Evolutionary conservation across 768 basidiomycete genomes (phyloP).

Genomic region (Naganishia antarctica): DNA sequence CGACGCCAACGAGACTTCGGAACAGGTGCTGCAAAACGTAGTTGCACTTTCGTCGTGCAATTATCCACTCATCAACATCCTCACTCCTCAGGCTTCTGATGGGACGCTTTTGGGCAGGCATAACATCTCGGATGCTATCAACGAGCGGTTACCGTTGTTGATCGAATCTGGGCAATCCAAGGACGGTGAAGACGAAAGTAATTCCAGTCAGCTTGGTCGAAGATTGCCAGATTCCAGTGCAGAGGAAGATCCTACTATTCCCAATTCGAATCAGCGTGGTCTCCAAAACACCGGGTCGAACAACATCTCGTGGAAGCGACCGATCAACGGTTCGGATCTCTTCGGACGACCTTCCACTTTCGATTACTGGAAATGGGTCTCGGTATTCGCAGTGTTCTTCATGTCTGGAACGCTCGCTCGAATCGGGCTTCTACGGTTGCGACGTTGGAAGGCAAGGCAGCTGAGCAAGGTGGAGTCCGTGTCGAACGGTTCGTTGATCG

Average conservation of each 20-base stretch:
- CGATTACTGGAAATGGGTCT: conserved; percentile 29
- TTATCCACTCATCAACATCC: conserved; percentile 69
- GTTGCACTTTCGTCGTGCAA: conserved; percentile 80
- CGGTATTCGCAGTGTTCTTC: conserved; percentile 13
- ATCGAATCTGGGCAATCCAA: conserved; percentile 34
- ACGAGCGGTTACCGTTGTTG: conserved; percentile 38
- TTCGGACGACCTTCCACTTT: conserved; percentile 27
- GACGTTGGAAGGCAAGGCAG: conserved; percentile 18
- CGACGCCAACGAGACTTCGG: conserved; percentile 31
- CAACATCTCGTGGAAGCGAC: neutral
- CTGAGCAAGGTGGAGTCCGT: conserved; percentile 5
- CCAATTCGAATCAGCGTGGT: too few species aligned
- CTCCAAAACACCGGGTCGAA: neutral
- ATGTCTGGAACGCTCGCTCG: conserved; percentile 14
- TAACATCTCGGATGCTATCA: conserved; percentile 36
- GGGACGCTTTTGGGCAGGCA: conserved; percentile 38
- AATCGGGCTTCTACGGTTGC: conserved; percentile 16
- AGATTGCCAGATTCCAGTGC: too few species aligned
- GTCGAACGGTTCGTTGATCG: neutral
- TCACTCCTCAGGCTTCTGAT: conserved; percentile 36
- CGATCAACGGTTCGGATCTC: conserved; percentile 27
- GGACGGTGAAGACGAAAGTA: neutral
- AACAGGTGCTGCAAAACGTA: conserved; percentile 48
- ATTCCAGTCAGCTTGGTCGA: neutral
- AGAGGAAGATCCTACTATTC: too few species aligned